Evolutionary conservation across 176 grass and related monocot genomes (phyloP).

Genomic region (Themeda triandra): DNA sequence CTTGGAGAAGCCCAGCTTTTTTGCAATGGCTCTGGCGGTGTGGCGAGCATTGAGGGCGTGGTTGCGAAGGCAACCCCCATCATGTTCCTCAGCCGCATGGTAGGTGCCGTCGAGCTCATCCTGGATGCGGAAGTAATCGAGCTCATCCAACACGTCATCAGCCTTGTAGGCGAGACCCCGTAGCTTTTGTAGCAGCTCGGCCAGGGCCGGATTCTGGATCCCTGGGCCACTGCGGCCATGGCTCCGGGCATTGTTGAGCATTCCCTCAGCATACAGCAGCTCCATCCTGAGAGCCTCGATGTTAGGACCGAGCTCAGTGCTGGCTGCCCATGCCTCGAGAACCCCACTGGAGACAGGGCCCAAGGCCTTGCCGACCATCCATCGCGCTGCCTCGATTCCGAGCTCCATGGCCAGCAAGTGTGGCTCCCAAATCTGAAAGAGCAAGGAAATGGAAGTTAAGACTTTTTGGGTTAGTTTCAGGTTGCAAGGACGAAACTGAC

Average conservation of each 20-base stretch:
- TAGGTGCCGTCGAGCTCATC: not conserved
- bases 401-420: no score
- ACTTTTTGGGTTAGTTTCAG: no score
- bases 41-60: not conserved
- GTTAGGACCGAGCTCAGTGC: not conserved
- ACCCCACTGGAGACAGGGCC: accelerated
- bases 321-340: constrained; percentile 29
- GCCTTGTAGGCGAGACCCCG: not conserved
- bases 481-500: no score
- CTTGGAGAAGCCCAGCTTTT: not conserved
- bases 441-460: no score
- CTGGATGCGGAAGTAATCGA: constrained; percentile 18
- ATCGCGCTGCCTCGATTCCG: not conserved
- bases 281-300: not conserved
- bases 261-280: not conserved
- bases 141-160: not conserved
- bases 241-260: not conserved
- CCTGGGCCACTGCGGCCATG: accelerated
- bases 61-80: not conserved
- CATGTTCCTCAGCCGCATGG: not conserved
- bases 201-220: not conserved
- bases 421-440: no score
- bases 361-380: constrained; percentile 22
- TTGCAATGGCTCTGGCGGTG: not conserved
- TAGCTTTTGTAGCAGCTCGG: not conserved